These are phyloP conservation scores for Aspergillus pseudoviridinutans DNA, from an alignment of 2,329 filamentous ascomycete species.

Conservation along the genomic window DNA sequence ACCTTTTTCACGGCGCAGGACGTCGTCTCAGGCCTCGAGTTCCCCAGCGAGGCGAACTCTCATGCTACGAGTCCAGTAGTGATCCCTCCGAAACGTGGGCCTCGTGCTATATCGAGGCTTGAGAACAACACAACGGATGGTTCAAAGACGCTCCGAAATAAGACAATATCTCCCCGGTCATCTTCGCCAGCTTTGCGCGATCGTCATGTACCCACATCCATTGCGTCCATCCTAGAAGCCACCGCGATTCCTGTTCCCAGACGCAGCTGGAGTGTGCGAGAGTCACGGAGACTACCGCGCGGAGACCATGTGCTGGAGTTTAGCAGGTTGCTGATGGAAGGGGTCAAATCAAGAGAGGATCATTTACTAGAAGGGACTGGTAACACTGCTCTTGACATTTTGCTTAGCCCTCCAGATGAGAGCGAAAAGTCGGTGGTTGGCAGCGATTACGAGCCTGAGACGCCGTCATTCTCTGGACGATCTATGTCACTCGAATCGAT, in stretches of 20 bases:
- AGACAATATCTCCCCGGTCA: slow-evolving; percentile 20
- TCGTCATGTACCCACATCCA: slow-evolving; percentile 50
- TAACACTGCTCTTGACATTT: slow-evolving; percentile 50
- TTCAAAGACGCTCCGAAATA: slow-evolving; percentile 17
- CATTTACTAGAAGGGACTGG: slow-evolving; percentile 36
- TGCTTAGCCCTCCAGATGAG: slow-evolving; percentile 52
- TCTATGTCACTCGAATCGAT: slow-evolving; percentile 58
- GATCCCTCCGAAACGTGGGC: slow-evolving; percentile 32
- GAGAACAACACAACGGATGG: slow-evolving; percentile 13
- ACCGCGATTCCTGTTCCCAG: slow-evolving; percentile 56
- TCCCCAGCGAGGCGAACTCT: slow-evolving; percentile 9
- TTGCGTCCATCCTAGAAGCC: slow-evolving; percentile 56
- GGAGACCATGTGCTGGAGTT: slow-evolving; percentile 46
- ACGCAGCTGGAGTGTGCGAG: slow-evolving; percentile 35
- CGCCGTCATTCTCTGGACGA: slow-evolving; percentile 39
- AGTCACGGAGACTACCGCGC: slow-evolving; percentile 38
- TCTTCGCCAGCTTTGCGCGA: slow-evolving; percentile 27
- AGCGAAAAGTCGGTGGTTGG: slow-evolving; percentile 35
- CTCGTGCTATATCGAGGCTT: slow-evolving; percentile 18
- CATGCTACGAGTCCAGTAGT: slow-evolving; percentile 29
- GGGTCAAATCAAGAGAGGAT: slow-evolving; percentile 48
- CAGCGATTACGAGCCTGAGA: slow-evolving; percentile 44
- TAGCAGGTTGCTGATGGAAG: slow-evolving; percentile 55
- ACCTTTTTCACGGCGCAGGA: slow-evolving; percentile 8
- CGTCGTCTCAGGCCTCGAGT: slow-evolving; percentile 12